These are phyloP conservation scores for Debaryomyces singareniensis DNA, from an alignment of 1,139 yeast species.

Conservation along the genomic window DNA sequence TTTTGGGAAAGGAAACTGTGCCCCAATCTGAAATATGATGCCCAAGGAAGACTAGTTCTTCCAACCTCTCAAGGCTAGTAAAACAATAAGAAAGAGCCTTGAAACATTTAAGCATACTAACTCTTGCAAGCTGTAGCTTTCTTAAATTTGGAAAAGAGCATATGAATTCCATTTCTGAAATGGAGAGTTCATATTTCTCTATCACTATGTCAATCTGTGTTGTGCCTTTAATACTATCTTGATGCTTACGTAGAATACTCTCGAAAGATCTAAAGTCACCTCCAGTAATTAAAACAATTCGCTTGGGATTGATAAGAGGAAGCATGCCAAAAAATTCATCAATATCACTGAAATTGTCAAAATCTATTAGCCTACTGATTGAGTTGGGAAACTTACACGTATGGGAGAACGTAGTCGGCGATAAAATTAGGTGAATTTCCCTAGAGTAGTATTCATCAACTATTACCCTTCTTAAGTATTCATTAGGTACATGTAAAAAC, in stretches of 20 bases:
- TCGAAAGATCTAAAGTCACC: slow-evolving; percentile 26
- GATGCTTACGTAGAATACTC: slow-evolving; percentile 16
- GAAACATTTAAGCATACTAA: slow-evolving; percentile 12
- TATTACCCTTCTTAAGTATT: not conserved
- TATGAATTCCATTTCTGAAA: slow-evolving; percentile 16
- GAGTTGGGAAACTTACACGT: slow-evolving; percentile 11
- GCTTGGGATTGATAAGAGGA: slow-evolving; percentile 22
- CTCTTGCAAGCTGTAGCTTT: slow-evolving; percentile 24
- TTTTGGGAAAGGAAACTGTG: slow-evolving; percentile 15
- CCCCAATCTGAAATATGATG: slow-evolving; percentile 18
- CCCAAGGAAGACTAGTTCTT: not conserved
- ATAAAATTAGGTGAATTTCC: slow-evolving; percentile 28
- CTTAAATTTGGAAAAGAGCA: slow-evolving; percentile 20
- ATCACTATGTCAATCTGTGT: slow-evolving; percentile 20
- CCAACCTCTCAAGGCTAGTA: not conserved
- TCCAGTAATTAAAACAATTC: slow-evolving; percentile 23
- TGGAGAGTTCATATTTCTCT: slow-evolving; percentile 18
- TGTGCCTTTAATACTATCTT: slow-evolving; percentile 3
- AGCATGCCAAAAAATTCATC: slow-evolving; percentile 23
- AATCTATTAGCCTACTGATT: slow-evolving; percentile 17
- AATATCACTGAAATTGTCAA: slow-evolving; percentile 24
- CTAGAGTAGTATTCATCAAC: slow-evolving; percentile 20
- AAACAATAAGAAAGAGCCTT: slow-evolving; percentile 3
- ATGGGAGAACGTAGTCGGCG: slow-evolving; percentile 27
- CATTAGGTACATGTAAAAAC: not conserved